These are phyloP conservation scores for Tripidium arundinaceum DNA, from an alignment of 202 grass and related monocot species.

Conservation along the genomic window DNA sequence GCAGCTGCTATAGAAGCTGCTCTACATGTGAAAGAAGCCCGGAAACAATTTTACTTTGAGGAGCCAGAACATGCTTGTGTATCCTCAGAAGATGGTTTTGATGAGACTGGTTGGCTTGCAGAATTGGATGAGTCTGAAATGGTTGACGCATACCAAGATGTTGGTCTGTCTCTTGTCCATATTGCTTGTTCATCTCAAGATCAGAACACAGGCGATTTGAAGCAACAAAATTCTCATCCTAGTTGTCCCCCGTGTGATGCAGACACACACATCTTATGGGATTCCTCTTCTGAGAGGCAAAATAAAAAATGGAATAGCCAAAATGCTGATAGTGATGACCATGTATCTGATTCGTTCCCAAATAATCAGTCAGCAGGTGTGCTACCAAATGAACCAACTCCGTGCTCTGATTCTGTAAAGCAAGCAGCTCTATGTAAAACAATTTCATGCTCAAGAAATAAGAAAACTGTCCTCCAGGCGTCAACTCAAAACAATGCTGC, in stretches of 20 bases:
- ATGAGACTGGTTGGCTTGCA: slow-evolving; percentile 54
- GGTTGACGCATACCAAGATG: slow-evolving; percentile 65
- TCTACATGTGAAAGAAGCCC: slow-evolving; percentile 67
- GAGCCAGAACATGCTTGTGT: slow-evolving; percentile 34
- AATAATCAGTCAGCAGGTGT: slow-evolving; percentile 9
- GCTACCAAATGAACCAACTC: slow-evolving; percentile 25
- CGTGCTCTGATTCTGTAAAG: slow-evolving; percentile 12
- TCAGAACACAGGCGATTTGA: slow-evolving; percentile 4
- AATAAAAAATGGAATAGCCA: slow-evolving; percentile 29
- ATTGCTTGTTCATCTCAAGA: slow-evolving; percentile 32
- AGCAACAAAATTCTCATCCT: slow-evolving; percentile 19
- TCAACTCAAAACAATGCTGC: slow-evolving; percentile 25
- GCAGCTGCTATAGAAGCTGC: slow-evolving; percentile 50
- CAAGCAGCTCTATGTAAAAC: slow-evolving; percentile 22
- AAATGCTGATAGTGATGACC: slow-evolving; percentile 37
- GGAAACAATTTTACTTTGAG: slow-evolving; percentile 42
- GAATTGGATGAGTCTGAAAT: slow-evolving; percentile 63
- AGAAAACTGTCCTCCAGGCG: slow-evolving; percentile 30
- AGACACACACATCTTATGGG: slow-evolving; percentile 22
- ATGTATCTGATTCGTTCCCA: slow-evolving; percentile 41
- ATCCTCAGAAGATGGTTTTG: slow-evolving; percentile 38
- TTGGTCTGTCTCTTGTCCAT: slow-evolving; percentile 51
- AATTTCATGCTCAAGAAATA: slow-evolving; percentile 36
- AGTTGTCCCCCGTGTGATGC: slow-evolving; percentile 19
- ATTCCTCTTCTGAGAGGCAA: slow-evolving; percentile 32